Percentiles rank a stretch among this genome's conserved stretches.
phyloP scores from a whole-genome alignment of 768 basidiomycete species.

The Amanita rimosa region DNA sequence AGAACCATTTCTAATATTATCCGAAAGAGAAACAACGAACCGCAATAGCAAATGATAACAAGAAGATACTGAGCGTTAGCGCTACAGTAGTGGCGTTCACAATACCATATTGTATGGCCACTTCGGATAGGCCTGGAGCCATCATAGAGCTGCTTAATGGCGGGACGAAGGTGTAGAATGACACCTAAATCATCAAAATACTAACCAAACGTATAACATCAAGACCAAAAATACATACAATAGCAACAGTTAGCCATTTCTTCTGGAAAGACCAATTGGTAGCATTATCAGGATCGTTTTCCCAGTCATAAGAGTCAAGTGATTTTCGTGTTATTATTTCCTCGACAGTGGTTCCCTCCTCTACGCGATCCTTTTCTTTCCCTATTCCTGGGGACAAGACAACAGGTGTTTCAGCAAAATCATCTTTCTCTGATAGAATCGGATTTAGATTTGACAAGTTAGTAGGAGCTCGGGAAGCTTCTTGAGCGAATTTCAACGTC shows the following conservation, averaged over 20 bases:
- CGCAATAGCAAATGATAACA: slow-evolving; percentile 59
- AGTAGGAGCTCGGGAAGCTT: too few species aligned
- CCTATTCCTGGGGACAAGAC: too few species aligned
- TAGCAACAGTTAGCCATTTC: slow-evolving; percentile 47
- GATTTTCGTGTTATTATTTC: slow-evolving; percentile 16
- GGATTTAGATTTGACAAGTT: too few species aligned
- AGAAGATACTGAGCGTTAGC: slow-evolving; percentile 54
- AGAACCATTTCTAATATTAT: background rate
- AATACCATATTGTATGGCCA: slow-evolving; percentile 42
- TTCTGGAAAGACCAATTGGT: slow-evolving; percentile 50
- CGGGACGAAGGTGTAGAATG: slow-evolving; percentile 46
- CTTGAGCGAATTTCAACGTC: too few species aligned
- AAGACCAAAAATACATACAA: slow-evolving; percentile 29
- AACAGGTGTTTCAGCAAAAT: too few species aligned
- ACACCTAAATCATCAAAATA: slow-evolving; percentile 27
- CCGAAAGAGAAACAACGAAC: slow-evolving; percentile 17
- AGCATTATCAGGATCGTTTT: slow-evolving; percentile 46
- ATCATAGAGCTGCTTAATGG: slow-evolving; percentile 49
- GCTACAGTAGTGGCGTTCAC: slow-evolving; percentile 39
- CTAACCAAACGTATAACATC: background rate
- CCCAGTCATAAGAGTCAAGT: slow-evolving; percentile 42
- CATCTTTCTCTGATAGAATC: too few species aligned
- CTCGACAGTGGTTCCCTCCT: background rate
- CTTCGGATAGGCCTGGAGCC: slow-evolving; percentile 54
- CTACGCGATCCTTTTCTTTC: too few species aligned